Base-by-base conservation (phyloP, 176 grass and related monocot species). In the Oryza meridionalis region DNA sequence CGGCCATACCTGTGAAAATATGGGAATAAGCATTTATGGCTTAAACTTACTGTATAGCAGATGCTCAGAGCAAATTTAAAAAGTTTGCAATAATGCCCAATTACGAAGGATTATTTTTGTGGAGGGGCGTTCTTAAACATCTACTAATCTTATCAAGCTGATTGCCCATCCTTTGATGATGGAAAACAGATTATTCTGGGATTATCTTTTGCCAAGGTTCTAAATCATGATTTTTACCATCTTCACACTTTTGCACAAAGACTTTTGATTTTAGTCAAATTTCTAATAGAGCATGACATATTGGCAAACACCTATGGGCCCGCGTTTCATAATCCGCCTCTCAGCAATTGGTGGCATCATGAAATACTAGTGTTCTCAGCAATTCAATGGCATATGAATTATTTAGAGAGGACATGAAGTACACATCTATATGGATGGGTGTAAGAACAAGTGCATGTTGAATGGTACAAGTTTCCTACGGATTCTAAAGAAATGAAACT, bases 1-100 rank as follows among this genome's bases (percentile, higher is more conserved):
- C 96, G 86, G 68, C 96, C 96, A 83, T 95, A 95, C 84, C 96
- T 98, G 82, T 51, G 53, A 76, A 87, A 91, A 70, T 72, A 73
- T 42, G 26, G 49, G 61, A 82, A 77, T 47, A 68, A 33, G 11
- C 13, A 79, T 62, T 69, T 58, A 47, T 71, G 76, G 11, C 47
- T 21, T 76, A 5, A 5, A 2, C 37, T 75, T 81, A 26, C 45
- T 40, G 31, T 75, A 50, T 50, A 81, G 53, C 10, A 70, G 75
- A 83, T 65, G 43, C 65, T 81, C 59, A 63, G 16, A 11, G 10
- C 19, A 80, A 73, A 35, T 47, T 47, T 43, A 65, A 79, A 73
- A 80, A 59, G 65, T 32, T 9, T 72, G 2, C 0, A 11, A 22
- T 15, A 1, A 7, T 16, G 40, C 76, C 71, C 50, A 55, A 55